Evolutionary conservation across 2,329 filamentous ascomycete species (phyloP), one percentile per base, ranked within the genome.

Genomic region (Alternaria ethzedia): DNA sequence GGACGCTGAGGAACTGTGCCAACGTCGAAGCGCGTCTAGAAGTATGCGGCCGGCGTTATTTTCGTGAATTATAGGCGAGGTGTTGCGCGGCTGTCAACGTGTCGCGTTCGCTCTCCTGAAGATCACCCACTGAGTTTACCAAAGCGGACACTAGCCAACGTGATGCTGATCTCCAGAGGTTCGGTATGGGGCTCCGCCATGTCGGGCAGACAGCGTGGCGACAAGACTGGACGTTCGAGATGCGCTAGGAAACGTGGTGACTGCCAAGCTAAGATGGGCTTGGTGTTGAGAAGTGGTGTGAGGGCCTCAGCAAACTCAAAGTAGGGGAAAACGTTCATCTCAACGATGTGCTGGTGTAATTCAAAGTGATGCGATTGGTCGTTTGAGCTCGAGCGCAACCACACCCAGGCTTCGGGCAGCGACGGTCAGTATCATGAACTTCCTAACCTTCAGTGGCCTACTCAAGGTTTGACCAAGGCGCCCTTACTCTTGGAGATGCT

Each of bases 11-110:
- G 47, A 45, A 32, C 49, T 32, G 49, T 54, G 30, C 30, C 49
- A 62, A 52, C 55, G 56, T 62, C 57, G 49, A 54, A 62, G 43
- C 45, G 45, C 45, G 52, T 55, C 47, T 61, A 57, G 21, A 54
- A 57, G 49, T 36, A 50, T 25, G 26, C 6, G 45, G 45, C 36
- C 32, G 55, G 45, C 9, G 44, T 54, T 20, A 44, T 17, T 12
- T 12, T 57, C n/a, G n/a, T 49, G 51, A 41, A 20, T 25, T 8
- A 47, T 51, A 59, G 55, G 44, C 21, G 26, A 26, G 30, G 13
- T 43, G 32, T 59, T 44, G 47, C 30, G 55, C 47, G 43, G 58
- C 36, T 51, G 49, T 49, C 46, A 51, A 58, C 46, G 46, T 52
- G 25, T 49, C 25, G 32, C 32, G 46, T 23, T 26, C n/a, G 4